Evolutionary conservation across 2,329 filamentous ascomycete species (phyloP), one percentile per base, ranked within the genome.

Genomic region (Neodidymelliopsis sp.): DNA sequence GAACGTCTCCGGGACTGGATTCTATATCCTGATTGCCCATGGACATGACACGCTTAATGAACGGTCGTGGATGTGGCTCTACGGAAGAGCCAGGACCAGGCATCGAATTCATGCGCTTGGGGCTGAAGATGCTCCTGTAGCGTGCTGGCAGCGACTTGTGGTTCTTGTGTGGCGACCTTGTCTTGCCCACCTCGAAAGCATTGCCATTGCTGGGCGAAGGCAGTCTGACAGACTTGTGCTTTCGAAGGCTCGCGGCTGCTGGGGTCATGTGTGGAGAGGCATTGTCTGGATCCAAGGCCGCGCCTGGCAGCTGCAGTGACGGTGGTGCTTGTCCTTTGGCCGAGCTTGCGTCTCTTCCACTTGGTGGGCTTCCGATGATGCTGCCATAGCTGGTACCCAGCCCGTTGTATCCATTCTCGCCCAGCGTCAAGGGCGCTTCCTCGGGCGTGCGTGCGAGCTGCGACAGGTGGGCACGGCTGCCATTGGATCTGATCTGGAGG

Each of bases 241-340:
- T 63, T 9, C 40, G 42, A 4, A 48, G 49, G 5, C 59, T 39
- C 1, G 31, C 47, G 8, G 51, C 42, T 1, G 65, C 61, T 5
- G 59, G 57, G 5, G 52, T 56, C 2, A 53, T 45, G 11, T 46
- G 52, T 1, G 61, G 58, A 4, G 63, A 65, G 4, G 46, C 20
- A 27, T 54, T 36, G 6, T 72, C 68, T 6, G 77, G 76, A 47
- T 80, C 78, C 36, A 86, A 60, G 2, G 85, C 85, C 20, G 86
- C 84, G 47, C 80, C 84, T 4, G 86, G 86, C 12, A 89, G 76
- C 59, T 83, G 78, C 15, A 88, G 75, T 0, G 78, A 79, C 12
- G 79, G 78, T 22, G 79, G 75, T 11, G 47, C 40, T 1, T 35
- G 40, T 28, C 47, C 47, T 22, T 35, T 28, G 20, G 44, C 47